Evolutionary conservation across 805 yeast genomes (phyloP), one percentile per base, ranked within the genome.

Genomic region (Yamadazyma laniorum): DNA sequence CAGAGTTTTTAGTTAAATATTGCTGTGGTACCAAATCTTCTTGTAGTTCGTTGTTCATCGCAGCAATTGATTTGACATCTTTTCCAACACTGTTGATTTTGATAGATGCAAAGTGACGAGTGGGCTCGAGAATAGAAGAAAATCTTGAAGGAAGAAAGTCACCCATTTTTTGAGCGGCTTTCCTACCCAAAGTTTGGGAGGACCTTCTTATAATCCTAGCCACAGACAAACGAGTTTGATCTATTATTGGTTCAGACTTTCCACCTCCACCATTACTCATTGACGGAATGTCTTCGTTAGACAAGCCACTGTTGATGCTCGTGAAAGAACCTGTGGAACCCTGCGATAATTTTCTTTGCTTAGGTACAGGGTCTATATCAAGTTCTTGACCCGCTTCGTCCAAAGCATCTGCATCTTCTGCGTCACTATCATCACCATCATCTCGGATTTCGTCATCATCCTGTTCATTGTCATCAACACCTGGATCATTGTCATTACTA

Each of bases 91-190:
- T 53, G 31, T 56, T 63, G 15, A 91, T 72, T 56, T 86, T 89
- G 48, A 91, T 70, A 36, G 80, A 85, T 0, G 98, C 97, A 70
- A 87, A 93, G 55, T 90, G 96, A 45, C 99, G 74, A 16, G 85
- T 78, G 11, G 96, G 95, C 53, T 90, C 96, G 50, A 90, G 65
- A 41, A 90, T 81, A 2, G 95, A 85, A 8, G 87, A 78, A 27
- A 90, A 80, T 37, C 85, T 79, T 9, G 80, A 70, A 2, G 96
- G 96, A 16, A 90, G 69, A 44, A 82, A 83, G n/a, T 86, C 86
- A 0, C 95, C 96, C 75, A 89, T 81, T 36, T 80, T 83, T 51
- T 83, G 95, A 0, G 95, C 96, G 1, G 93, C 93, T 45, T 77
- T 79, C 34, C 90, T 65, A 0, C 91, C 90, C 39, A 85, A 65